Percentiles rank a stretch among this genome's conserved stretches.
phyloP scores from a whole-genome alignment of 129 eudicot genomes.

The Daucus carota region DH1_v3.0 NC_030381.2:27087001-27087500 shows the following conservation, averaged over 20 bases:
- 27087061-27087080: background rate
- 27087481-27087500: constrained; percentile 29
- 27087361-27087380: constrained; percentile 32
- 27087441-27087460: constrained; percentile 42
- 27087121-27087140: background rate
- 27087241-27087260: background rate
- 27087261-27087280: constrained; percentile 24
- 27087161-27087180: background rate
- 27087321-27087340: constrained; percentile 21
- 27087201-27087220: background rate
- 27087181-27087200: background rate
- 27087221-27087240: constrained; percentile 3
- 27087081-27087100: background rate
- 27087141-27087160: background rate
- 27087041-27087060: constrained; percentile 67
- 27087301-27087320: constrained; percentile 25
- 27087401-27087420: constrained; percentile 34
- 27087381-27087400: constrained; percentile 23
- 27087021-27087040: constrained; percentile 53
- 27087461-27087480: constrained; percentile 32
- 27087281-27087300: constrained; percentile 20
- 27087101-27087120: background rate
- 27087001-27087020: constrained; percentile 62
- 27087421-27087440: constrained; percentile 37
- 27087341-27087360: constrained; percentile 28